Conservation (phyloP, 176 grass and related monocot genomes). For the Echinochloa phyllopogon region DNA sequence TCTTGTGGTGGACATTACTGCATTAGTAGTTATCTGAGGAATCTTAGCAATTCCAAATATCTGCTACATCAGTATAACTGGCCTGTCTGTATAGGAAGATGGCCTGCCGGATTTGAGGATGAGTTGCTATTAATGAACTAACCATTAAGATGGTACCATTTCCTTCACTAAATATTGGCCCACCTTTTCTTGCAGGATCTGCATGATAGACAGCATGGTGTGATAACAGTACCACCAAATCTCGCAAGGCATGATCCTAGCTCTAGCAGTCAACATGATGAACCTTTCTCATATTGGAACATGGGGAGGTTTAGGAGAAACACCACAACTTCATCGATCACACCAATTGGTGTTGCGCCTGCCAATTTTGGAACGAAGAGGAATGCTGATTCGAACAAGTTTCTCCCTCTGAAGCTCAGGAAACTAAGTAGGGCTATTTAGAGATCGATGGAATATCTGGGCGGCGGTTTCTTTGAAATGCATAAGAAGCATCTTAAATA, state of each 20-base stretch:
- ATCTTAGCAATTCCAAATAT: neutral
- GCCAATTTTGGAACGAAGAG: constrained; percentile 58
- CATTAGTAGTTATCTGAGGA: neutral
- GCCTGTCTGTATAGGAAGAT: neutral
- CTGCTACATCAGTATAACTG: neutral
- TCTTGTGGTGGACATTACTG: neutral
- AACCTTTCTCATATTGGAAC: constrained; percentile 85
- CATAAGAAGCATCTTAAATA: constrained; percentile 12
- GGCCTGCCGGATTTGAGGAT: neutral
- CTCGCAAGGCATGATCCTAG: constrained; percentile 42
- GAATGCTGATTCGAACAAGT: constrained; percentile 30
- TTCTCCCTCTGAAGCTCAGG: constrained; percentile 53
- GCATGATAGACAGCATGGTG: constrained; percentile 40
- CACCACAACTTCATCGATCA: constrained; percentile 50
- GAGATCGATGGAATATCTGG: neutral
- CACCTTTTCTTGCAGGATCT: constrained; percentile 45
- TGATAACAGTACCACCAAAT: constrained; percentile 18
- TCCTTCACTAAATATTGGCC: neutral
- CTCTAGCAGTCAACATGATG: constrained; percentile 53
- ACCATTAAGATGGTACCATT: neutral
- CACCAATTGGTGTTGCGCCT: constrained; percentile 7
- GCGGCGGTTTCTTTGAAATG: neutral
- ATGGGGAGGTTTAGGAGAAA: constrained; percentile 64
- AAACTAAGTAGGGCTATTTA: constrained; percentile 43
- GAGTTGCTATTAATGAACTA: constrained; percentile 16